Base-by-base conservation (phyloP, 139 green algal genomes). In the Klebsormidium nitens region DNA sequence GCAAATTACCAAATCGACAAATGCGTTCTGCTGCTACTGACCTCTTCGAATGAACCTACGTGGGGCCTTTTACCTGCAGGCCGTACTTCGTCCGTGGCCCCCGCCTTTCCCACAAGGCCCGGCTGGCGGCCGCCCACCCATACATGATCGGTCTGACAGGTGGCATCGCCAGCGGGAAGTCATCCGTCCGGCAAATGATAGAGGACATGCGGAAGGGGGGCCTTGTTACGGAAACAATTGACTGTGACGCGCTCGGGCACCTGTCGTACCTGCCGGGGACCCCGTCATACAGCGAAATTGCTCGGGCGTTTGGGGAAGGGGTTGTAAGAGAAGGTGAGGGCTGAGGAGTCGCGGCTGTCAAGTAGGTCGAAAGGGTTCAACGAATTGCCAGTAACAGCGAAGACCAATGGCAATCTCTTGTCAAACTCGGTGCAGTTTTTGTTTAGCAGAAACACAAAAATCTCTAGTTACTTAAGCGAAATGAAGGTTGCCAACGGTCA, bases 61-160 rank as follows among this genome's bases (percentile, higher is more conserved):
- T n/a, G n/a, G n/a, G n/a, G n/a, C 55, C 38, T 62, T 17, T 11
- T 62, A 40, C 2, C 55, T 62, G 23, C 19, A n/a, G 23, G 23
- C 19, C 23, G 19, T 55, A 23, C 19, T 23, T 55, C 46, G 19
- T n/a, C 46, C 46, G 19, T 19, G 46, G 23, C 19, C 23, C 19
- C 46, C 23, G 23, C 23, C 23, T 55, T 23, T n/a, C 23, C 46
- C 19, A n/a, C 23, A 55, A n/a, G 19, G 46, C 52, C 36, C 31
- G 52, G 36, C 52, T 61, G 5, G 5, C 36, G 66, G 42, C 66
- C 31, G 19, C 36, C 17, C 26, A 36, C 8, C 66, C 66, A 2
- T 74, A 66, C 66, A 39, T 74, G 49, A 46, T 74, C 8, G 66
- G 66, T 14, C 50, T 74, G 28, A 74, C 66, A 32, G 66, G 66